Evolutionary conservation across 805 yeast species (phyloP).

Genomic region (Cyberlindnera amylophila): DNA sequence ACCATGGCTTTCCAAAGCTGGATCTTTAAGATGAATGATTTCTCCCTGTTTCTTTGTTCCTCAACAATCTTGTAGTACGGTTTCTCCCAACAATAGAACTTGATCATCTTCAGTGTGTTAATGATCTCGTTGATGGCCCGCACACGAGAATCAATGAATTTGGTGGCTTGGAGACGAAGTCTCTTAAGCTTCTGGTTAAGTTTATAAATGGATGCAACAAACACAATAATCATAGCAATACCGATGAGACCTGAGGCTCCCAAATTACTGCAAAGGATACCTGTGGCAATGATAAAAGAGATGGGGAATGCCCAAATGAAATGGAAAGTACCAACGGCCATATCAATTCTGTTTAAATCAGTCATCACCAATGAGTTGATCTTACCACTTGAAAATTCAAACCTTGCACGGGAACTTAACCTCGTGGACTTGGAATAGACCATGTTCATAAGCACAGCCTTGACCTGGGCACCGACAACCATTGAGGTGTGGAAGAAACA

Average conservation of each 20-base stretch:
- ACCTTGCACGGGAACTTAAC: constrained; percentile 53
- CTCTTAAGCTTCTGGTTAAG: constrained; percentile 49
- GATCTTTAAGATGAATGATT: constrained; percentile 54
- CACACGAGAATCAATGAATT: constrained; percentile 73
- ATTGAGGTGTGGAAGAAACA: constrained; percentile 61
- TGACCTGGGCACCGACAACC: constrained; percentile 64
- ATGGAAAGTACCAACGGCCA: constrained; percentile 68
- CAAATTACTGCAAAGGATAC: constrained; percentile 58
- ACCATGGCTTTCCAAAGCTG: constrained; percentile 61
- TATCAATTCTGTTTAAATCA: constrained; percentile 76
- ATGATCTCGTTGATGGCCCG: constrained; percentile 73
- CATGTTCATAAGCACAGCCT: constrained; percentile 68
- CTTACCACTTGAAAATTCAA: constrained; percentile 60
- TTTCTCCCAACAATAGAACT: constrained; percentile 87
- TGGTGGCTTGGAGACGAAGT: constrained; percentile 54
- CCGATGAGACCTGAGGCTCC: constrained; percentile 78
- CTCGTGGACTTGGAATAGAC: constrained; percentile 64
- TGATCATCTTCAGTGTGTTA: constrained; percentile 74
- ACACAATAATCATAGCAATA: constrained; percentile 47
- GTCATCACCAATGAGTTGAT: constrained; percentile 78
- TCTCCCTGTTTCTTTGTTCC: constrained; percentile 57
- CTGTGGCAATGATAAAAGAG: constrained; percentile 58
- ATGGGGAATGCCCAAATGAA: constrained; percentile 62
- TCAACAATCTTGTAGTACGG: constrained; percentile 62
- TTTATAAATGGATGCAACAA: constrained; percentile 38